These are phyloP conservation scores for Phytopythium boreale DNA, from an alignment of 352 stramenopile genomes.

Conservation along the genomic window DNA sequence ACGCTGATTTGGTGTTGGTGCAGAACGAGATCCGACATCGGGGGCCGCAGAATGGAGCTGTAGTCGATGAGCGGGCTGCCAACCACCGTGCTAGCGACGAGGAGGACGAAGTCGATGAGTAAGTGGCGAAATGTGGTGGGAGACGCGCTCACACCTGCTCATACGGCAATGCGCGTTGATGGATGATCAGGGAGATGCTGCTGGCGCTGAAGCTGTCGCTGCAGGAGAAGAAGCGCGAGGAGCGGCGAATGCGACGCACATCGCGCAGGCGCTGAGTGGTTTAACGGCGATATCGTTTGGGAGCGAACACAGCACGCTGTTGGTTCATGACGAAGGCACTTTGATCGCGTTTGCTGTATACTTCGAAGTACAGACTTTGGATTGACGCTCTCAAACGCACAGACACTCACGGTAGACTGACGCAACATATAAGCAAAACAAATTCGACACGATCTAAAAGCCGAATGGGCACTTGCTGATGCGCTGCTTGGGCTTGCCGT, in stretches of 20 bases:
- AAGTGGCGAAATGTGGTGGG: conserved; percentile 11
- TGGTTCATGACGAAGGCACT: neutral
- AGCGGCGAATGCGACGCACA: conserved; percentile 35
- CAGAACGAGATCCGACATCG: conserved; percentile 81
- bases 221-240: conserved; percentile 66
- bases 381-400: neutral
- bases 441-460: conserved; percentile 20
- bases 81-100: conserved; percentile 8
- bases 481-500: conserved; percentile 45
- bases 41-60: conserved; percentile 13
- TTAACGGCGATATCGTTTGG: neutral
- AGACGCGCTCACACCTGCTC: neutral
- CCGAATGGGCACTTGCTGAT: conserved; percentile 60
- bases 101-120: conserved; percentile 48
- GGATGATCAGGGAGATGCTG: conserved; percentile 40
- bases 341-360: too few relatives aligned
- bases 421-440: conserved; percentile 9
- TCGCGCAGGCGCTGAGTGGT: conserved; percentile 31
- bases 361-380: neutral
- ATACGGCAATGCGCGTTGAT: conserved; percentile 5
- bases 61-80: conserved; percentile 13
- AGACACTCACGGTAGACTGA: too few relatives aligned
- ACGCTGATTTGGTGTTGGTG: neutral
- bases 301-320: neutral
- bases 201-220: conserved; percentile 50